Base-by-base conservation (phyloP, 805 yeast genomes). In the Pachysolen tannophilus region DNA sequence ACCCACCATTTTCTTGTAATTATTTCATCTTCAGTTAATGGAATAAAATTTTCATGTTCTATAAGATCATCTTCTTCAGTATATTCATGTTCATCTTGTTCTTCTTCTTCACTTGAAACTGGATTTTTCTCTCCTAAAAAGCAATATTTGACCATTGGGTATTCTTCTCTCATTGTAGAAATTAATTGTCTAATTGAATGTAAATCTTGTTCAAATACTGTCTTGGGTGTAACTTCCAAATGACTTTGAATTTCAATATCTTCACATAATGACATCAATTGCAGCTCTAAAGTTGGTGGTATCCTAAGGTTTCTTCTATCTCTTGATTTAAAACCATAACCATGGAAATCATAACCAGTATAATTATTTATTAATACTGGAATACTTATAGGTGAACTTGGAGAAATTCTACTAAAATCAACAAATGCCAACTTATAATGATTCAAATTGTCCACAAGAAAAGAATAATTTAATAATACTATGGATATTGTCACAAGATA, bases 1-100 rank as follows among this genome's bases (percentile, higher is more conserved):
- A 62, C 55, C 41, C 47, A 67, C 76, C 77, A 72, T 30, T 48
- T 43, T 17, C 43, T 46, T 9, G 25, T 38, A 14, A 45, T 33
- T 16, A 36, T 36, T n/a, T n/a, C 27, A 14, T 32, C 28, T 18
- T 37, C 40, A 3, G 34, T n/a, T n/a, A n/a, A n/a, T n/a, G n/a
- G n/a, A n/a, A n/a, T n/a, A n/a, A n/a, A n/a, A n/a, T n/a, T n/a
- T n/a, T n/a, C n/a, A n/a, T n/a, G n/a, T n/a, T n/a, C n/a, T n/a
- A n/a, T n/a, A n/a, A n/a, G n/a, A n/a, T n/a, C n/a, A n/a, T n/a
- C n/a, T n/a, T n/a, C n/a, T n/a, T n/a, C n/a, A n/a, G n/a, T n/a
- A n/a, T n/a, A n/a, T n/a, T n/a, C n/a, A n/a, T n/a, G n/a, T 8
- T 28, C 29, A 15, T 36, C 29, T 20, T 36, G 35, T 5, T 28